phyloP scores from a whole-genome alignment of 768 basidiomycete species.

The Russula compacta region DNA sequence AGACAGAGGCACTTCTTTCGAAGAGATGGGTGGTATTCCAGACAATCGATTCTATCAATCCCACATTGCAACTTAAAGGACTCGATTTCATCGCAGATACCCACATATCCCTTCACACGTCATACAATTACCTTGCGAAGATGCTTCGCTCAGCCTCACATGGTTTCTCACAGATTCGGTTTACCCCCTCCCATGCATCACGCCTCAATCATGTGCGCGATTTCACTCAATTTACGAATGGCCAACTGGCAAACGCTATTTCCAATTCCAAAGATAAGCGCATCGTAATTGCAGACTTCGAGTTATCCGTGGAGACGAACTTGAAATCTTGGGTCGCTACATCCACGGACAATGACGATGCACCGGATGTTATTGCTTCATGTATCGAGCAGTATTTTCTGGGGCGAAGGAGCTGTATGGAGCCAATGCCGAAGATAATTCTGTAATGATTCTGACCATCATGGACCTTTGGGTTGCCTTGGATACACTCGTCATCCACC shows the following conservation, averaged over 20 bases:
- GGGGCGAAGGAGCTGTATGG: background rate
- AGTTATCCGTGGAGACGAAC: background rate
- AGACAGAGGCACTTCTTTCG: background rate
- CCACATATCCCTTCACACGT: background rate
- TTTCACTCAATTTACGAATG: background rate
- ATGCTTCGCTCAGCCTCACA: background rate
- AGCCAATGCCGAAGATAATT: slow-evolving; percentile 7
- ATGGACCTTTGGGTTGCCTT: slow-evolving; percentile 42
- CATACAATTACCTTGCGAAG: background rate
- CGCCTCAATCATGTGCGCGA: background rate
- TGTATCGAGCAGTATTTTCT: background rate
- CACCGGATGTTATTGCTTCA: background rate
- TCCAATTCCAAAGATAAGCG: background rate
- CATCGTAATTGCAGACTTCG: slow-evolving; percentile 3
- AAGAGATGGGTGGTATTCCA: background rate
- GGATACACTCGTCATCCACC: slow-evolving; percentile 31
- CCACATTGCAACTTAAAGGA: background rate
- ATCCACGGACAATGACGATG: background rate
- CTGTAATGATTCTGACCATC: slow-evolving; percentile 22
- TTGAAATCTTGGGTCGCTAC: slow-evolving; percentile 1
- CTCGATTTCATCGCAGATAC: background rate
- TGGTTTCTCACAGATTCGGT: background rate
- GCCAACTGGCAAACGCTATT: background rate
- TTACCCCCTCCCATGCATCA: background rate
- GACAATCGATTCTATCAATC: background rate